These are phyloP conservation scores for Nicotiana otophora DNA, from an alignment of 257 asterid genomes.

Conservation along the genomic window DNA sequence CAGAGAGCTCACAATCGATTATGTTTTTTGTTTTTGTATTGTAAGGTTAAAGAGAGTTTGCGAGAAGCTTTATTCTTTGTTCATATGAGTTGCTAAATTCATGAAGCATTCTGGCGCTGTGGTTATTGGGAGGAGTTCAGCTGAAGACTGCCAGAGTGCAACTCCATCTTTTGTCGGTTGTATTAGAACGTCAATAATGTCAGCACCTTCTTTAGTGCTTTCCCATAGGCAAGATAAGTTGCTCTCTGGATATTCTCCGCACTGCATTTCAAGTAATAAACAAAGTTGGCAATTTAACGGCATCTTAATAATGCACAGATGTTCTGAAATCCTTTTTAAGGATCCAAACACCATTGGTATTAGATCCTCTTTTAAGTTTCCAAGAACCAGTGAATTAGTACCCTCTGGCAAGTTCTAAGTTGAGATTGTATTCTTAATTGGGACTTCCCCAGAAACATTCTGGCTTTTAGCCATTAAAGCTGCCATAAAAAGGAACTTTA, in stretches of 20 bases:
- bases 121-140: constrained; percentile 59
- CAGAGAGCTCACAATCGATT: background rate
- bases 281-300: too few relatives aligned
- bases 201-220: constrained; percentile 64
- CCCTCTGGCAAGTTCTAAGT: too few relatives aligned
- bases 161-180: constrained; percentile 76
- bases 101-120: constrained; percentile 48
- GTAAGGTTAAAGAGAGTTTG: background rate
- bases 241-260: constrained; percentile 66
- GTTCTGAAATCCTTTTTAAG: too few relatives aligned
- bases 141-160: constrained; percentile 62
- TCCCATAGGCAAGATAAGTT: constrained; percentile 74
- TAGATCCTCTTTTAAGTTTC: too few relatives aligned
- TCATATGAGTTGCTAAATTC: constrained; percentile 47
- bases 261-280: constrained; percentile 55
- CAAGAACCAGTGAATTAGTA: too few relatives aligned
- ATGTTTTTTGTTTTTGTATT: background rate
- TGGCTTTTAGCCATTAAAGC: background rate
- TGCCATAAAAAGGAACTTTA: background rate
- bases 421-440: too few relatives aligned
- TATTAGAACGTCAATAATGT: constrained; percentile 66
- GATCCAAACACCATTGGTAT: too few relatives aligned
- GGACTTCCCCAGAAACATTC: too few relatives aligned
- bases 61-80: constrained; percentile 43
- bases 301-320: too few relatives aligned